Evolutionary conservation across 1,284 basidiomycete species (phyloP).

Genomic region (Cryptococcus sp.): DNA sequence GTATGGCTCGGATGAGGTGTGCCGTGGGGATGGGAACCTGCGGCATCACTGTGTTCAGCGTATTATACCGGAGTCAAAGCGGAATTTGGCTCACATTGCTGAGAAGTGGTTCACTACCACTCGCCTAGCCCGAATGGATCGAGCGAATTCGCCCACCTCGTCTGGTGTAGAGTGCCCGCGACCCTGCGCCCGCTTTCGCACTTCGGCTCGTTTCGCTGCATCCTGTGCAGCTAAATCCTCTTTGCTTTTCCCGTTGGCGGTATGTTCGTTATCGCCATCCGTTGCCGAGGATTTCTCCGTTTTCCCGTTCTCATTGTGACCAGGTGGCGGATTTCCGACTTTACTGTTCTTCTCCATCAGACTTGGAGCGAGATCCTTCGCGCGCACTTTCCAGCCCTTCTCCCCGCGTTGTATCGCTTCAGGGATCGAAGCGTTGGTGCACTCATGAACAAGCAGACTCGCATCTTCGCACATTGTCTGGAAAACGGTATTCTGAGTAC

Average conservation of each 20-base stretch:
- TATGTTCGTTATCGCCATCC: constrained; percentile 52
- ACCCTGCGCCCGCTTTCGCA: constrained; percentile 61
- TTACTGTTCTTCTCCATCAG: constrained; percentile 41
- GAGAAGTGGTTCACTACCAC: constrained; percentile 84
- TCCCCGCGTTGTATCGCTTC: constrained; percentile 46
- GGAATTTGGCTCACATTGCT: constrained; percentile 59
- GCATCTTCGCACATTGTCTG: constrained; percentile 37
- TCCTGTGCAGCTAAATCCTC: constrained; percentile 14
- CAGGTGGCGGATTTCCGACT: constrained; percentile 1
- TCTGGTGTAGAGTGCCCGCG: constrained; percentile 80
- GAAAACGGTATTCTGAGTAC: constrained; percentile 44
- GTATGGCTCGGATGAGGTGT: constrained; percentile 32
- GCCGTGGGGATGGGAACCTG: constrained; percentile 38
- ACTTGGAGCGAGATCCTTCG: constrained; percentile 43
- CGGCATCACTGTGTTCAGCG: not conserved
- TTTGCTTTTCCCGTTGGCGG: constrained; percentile 50
- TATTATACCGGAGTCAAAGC: not conserved
- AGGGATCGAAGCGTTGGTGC: constrained; percentile 78
- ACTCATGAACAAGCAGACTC: constrained; percentile 65
- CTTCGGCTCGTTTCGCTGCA: constrained; percentile 52
- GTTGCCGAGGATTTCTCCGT: not conserved
- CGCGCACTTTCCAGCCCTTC: constrained; percentile 39
- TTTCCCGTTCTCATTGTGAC: constrained; percentile 23
- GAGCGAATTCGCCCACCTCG: constrained; percentile 80
- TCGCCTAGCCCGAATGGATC: constrained; percentile 62